Evolutionary conservation across 1,284 basidiomycete genomes (phyloP), one percentile per base, ranked within the genome.

Genomic region (Pseudozyma sp.): DNA sequence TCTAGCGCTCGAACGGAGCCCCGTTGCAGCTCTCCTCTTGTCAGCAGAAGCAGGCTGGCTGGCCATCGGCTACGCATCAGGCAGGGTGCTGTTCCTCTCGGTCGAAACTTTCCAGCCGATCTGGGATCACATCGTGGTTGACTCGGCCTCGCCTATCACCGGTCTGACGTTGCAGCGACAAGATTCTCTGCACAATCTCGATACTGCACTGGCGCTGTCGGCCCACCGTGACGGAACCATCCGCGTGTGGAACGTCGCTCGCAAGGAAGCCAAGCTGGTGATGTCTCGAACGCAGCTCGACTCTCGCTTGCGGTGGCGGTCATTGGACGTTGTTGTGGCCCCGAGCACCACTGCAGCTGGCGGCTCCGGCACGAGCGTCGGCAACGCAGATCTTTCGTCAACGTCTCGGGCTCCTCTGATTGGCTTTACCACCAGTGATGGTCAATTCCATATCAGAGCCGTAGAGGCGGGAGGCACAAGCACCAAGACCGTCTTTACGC

Each of bases 61-160:
- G 16, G 89, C 87, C 33, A 87, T 89, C 14, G 89, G 89, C 8
- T 90, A 91, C 1, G 87, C 89, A 44, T 87, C 88, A 0, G 92
- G 92, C 4, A 86, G 89, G 9, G 87, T 94, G 29, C 90, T 90
- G 0, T 79, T 93, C 13, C 40, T 74, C 37, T 52, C 56, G 8
- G 47, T 60, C 17, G 54, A 65, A 1, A 62, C 53, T 7, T 29
- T 75, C 14, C 45, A 63, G n/a, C 45, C 54, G 14, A 42, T 72
- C 9, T 74, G 63, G 60, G 62, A 71, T 29, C 17, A 46, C 17
- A 19, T 58, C 0, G 46, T 64, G 0, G 40, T 30, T 7, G 52
- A 48, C 17, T 40, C 31, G 31, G 45, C 48, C 29, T 59, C 50
- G 40, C 46, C 66, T 0, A 49, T 77, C 37, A 44, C 54, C 11